Percentiles rank a stretch among this genome's conserved stretches.
phyloP scores from a whole-genome alignment of 371 early-diverging fungal species.

The Haplosporangium sp. region DNA sequence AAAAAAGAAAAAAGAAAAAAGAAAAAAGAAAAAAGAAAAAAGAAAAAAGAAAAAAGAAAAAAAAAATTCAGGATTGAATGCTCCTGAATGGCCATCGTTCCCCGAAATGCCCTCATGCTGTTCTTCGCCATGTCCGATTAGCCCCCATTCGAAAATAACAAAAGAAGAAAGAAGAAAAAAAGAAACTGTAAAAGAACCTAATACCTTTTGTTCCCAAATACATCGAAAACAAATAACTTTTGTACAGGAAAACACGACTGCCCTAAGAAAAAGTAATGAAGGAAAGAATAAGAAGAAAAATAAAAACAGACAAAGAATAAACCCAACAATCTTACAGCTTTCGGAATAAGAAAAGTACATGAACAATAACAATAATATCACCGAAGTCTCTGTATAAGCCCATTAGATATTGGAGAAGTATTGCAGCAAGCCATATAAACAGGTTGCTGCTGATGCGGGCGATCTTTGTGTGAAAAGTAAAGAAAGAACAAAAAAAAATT shows the following conservation, averaged over 20 bases:
- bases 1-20: too few species aligned
- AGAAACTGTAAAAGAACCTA: not conserved
- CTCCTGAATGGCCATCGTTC: constrained; percentile 16
- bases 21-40: not conserved
- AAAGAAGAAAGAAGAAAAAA: too few species aligned
- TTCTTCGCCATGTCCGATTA: not conserved
- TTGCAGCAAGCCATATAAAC: not conserved
- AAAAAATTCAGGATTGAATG: constrained; percentile 10
- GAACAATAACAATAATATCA: constrained; percentile 4
- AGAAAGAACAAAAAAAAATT: not conserved
- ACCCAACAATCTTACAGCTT: constrained; percentile 1
- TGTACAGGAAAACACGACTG: constrained; percentile 10
- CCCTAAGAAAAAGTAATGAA: constrained; percentile 5
- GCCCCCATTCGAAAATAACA: not conserved
- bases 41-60: not conserved
- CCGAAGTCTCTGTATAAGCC: constrained; percentile 1
- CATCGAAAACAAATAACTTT: not conserved
- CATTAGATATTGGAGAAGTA: constrained; percentile 1
- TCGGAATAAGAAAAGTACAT: constrained; percentile 12
- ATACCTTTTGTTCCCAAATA: not conserved
- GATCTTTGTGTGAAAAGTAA: not conserved
- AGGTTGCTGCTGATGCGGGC: not conserved
- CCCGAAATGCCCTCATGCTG: constrained; percentile 2
- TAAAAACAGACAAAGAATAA: not conserved
- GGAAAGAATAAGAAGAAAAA: not conserved